Evolutionary conservation across 768 basidiomycete genomes (phyloP).

Genomic region (Punctularia strigosozonata): DNA sequence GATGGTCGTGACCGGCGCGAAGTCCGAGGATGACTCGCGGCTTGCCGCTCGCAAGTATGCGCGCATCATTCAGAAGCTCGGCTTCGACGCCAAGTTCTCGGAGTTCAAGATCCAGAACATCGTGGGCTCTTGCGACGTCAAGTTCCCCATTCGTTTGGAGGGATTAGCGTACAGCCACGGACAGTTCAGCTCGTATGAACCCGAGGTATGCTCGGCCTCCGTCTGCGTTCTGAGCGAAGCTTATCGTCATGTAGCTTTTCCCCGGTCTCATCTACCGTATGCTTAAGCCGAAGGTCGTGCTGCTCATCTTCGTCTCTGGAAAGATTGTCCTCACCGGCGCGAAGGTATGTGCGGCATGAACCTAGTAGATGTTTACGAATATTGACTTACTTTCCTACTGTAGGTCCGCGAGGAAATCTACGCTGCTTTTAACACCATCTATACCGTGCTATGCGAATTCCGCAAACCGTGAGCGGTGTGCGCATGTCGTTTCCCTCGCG

Average conservation of each 20-base stretch:
- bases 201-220: constrained; percentile 53
- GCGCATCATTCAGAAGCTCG: constrained; percentile 97
- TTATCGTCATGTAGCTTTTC: constrained; percentile 58
- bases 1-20: constrained; percentile 99
- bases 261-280: constrained; percentile 98
- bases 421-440: constrained; percentile 98
- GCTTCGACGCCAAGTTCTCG: constrained; percentile 98
- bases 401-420: constrained; percentile 99
- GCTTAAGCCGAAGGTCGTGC: constrained; percentile 98
- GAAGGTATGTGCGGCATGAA: constrained; percentile 45
- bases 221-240: background rate
- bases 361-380: background rate
- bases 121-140: constrained; percentile 95
- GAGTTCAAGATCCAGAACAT: constrained; percentile 99
- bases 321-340: constrained; percentile 99
- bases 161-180: constrained; percentile 97
- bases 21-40: constrained; percentile 95
- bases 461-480: constrained; percentile 54
- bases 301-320: constrained; percentile 97
- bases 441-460: constrained; percentile 94
- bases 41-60: constrained; percentile 98
- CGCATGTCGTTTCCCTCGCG: background rate
- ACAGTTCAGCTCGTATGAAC: constrained; percentile 95
- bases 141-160: constrained; percentile 96
- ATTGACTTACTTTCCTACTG: constrained; percentile 5